Conservation (phyloP, 345 rosid species). For the Hypericum androsaemum region DNA sequence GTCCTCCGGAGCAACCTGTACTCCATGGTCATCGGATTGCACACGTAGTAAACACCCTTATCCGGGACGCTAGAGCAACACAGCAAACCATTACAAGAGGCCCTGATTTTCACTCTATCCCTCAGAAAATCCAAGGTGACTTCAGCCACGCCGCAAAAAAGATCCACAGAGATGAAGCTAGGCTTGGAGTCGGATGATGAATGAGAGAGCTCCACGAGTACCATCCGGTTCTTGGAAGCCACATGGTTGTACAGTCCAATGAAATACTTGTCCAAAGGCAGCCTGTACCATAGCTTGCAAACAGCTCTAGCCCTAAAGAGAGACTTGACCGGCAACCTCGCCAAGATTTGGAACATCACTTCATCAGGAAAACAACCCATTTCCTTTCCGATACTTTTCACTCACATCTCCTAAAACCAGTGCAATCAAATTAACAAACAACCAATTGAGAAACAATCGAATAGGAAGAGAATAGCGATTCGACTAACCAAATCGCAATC, state of each 20-base stretch:
- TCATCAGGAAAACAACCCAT: constrained; percentile 58
- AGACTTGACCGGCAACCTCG: constrained; percentile 65
- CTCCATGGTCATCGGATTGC: constrained; percentile 78
- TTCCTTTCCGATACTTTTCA: too few species aligned
- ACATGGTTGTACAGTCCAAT: constrained; percentile 37
- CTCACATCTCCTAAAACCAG: too few species aligned
- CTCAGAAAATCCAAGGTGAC: constrained; percentile 59
- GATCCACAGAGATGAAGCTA: constrained; percentile 55
- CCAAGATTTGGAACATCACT: constrained; percentile 54
- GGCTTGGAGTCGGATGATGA: constrained; percentile 36
- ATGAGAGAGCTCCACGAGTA: constrained; percentile 53
- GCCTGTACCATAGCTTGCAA: constrained; percentile 60
- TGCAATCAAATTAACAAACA: too few species aligned
- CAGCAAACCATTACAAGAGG: constrained; percentile 74
- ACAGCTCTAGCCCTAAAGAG: constrained; percentile 58
- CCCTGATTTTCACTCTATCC: constrained; percentile 69
- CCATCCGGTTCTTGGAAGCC: constrained; percentile 39
- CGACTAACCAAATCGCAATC: too few species aligned
- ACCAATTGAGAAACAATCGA: too few species aligned
- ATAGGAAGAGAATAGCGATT: too few species aligned
- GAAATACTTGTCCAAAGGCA: constrained; percentile 55
- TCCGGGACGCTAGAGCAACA: constrained; percentile 82
- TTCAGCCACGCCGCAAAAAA: constrained; percentile 52
- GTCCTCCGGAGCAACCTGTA: constrained; percentile 50
- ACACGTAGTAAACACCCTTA: constrained; percentile 70